These are phyloP conservation scores for Fusarium sp. DNA, from an alignment of 2,329 filamentous ascomycete species.

Conservation along the genomic window DNA sequence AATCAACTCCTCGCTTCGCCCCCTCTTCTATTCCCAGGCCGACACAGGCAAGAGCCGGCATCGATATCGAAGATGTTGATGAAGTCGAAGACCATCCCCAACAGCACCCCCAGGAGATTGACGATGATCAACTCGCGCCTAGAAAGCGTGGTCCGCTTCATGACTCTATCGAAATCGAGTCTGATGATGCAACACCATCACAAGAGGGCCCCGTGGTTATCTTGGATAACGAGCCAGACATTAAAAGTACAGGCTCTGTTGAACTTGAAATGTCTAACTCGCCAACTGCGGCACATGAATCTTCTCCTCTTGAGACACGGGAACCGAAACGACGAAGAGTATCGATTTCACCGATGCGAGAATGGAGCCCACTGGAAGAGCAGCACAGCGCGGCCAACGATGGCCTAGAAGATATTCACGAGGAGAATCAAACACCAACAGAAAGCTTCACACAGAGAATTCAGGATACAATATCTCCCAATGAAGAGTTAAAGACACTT, in stretches of 20 bases:
- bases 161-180: conserved; percentile 51
- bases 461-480: conserved; percentile 18
- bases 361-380: conserved; percentile 20
- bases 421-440: conserved; percentile 16
- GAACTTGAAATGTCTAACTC: conserved; percentile 20
- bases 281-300: conserved; percentile 6
- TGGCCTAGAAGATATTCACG: not conserved
- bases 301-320: conserved; percentile 32
- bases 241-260: conserved; percentile 2
- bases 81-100: conserved; percentile 44
- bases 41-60: conserved; percentile 46
- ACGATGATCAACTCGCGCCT: conserved; percentile 2
- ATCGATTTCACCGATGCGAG: conserved; percentile 47
- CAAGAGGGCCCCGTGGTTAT: conserved; percentile 18
- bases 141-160: conserved; percentile 29
- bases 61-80: conserved; percentile 54
- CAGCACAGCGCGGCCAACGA: not conserved
- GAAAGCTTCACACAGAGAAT: conserved; percentile 31
- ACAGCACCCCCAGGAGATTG: conserved; percentile 18
- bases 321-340: conserved; percentile 49
- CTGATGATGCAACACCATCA: conserved; percentile 39
- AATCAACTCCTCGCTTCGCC: conserved; percentile 57
- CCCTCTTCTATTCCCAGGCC: conserved; percentile 51
- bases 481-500: conserved; percentile 36
- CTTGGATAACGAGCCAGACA: conserved; percentile 15